Evolutionary conservation across 768 basidiomycete genomes (phyloP).

Genomic region (Rhizopogon roseolus): DNA sequence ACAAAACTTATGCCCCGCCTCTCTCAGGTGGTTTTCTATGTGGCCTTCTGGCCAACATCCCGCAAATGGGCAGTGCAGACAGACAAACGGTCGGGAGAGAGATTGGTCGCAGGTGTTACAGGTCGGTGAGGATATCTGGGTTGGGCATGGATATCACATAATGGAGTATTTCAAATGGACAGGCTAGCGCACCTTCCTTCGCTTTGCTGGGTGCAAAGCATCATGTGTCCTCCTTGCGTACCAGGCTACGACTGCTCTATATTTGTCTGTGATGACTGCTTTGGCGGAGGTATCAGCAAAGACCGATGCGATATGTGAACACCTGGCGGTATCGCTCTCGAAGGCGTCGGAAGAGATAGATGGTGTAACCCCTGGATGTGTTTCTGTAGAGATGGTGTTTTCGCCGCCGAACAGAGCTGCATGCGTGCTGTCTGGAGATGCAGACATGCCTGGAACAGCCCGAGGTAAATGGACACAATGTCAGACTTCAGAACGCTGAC

Average conservation of each 20-base stretch:
- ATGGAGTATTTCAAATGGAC: not conserved
- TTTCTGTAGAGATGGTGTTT: constrained; percentile 5
- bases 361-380: constrained; percentile 6
- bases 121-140: constrained; percentile 51
- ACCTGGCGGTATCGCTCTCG: constrained; percentile 10
- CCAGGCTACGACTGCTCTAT: constrained; percentile 53
- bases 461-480: not conserved
- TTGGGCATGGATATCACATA: not conserved
- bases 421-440: constrained; percentile 24
- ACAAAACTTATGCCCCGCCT: constrained; percentile 64
- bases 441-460: constrained; percentile 18
- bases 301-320: constrained; percentile 37
- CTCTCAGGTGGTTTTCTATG: constrained; percentile 49
- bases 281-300: constrained; percentile 29
- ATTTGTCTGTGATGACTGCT: constrained; percentile 39
- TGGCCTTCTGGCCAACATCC: constrained; percentile 71
- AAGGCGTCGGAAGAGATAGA: constrained; percentile 9
- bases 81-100: constrained; percentile 64
- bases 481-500: not conserved
- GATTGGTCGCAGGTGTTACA: constrained; percentile 57
- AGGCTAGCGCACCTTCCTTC: constrained; percentile 51
- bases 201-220: constrained; percentile 46
- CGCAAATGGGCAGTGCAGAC: constrained; percentile 63
- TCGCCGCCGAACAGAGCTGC: constrained; percentile 26
- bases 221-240: constrained; percentile 41